These are phyloP conservation scores for Diutina sp. DNA, from an alignment of 1,139 yeast species.

Conservation along the genomic window DNA sequence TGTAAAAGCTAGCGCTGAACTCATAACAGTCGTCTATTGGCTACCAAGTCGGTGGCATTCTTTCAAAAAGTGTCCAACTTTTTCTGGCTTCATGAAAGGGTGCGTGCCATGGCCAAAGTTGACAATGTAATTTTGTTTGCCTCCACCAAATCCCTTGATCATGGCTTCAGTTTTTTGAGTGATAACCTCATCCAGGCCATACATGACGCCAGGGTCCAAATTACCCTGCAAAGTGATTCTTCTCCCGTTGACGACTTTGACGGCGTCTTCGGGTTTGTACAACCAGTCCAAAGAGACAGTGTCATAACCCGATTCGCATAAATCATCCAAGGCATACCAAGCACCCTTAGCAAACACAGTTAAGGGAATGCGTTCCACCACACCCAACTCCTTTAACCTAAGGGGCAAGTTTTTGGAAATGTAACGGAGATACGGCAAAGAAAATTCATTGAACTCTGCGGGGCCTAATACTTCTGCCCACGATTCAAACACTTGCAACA, in stretches of 20 bases:
- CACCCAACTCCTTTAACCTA: conserved; percentile 60
- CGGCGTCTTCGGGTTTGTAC: conserved; percentile 78
- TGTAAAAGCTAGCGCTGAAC: no score
- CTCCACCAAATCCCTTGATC: conserved; percentile 87
- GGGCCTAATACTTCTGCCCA: conserved; percentile 98
- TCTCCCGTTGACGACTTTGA: conserved; percentile 61
- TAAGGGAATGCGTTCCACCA: conserved; percentile 64
- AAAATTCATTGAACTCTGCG: conserved; percentile 72
- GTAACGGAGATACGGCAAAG: conserved; percentile 76
- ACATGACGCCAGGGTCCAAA: conserved; percentile 88
- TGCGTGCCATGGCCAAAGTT: conserved; percentile 98
- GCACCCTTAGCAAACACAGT: conserved; percentile 94
- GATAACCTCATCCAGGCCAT: conserved; percentile 77
- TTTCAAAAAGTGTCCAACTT: conserved; percentile 67
- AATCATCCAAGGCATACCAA: conserved; percentile 87
- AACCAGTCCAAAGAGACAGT: conserved; percentile 89
- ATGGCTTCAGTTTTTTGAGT: conserved; percentile 71
- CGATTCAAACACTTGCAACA: conserved; percentile 90
- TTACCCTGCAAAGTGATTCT: conserved; percentile 85
- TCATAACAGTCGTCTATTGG: neutral
- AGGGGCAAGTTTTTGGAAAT: conserved; percentile 58
- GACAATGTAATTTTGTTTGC: conserved; percentile 79
- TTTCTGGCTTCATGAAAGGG: conserved; percentile 92
- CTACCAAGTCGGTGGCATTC: conserved; percentile 77
- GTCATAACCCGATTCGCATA: conserved; percentile 78